Base-by-base conservation (phyloP, 2,329 filamentous ascomycete genomes). In the Microdochium trichocladiopsis region DNA sequence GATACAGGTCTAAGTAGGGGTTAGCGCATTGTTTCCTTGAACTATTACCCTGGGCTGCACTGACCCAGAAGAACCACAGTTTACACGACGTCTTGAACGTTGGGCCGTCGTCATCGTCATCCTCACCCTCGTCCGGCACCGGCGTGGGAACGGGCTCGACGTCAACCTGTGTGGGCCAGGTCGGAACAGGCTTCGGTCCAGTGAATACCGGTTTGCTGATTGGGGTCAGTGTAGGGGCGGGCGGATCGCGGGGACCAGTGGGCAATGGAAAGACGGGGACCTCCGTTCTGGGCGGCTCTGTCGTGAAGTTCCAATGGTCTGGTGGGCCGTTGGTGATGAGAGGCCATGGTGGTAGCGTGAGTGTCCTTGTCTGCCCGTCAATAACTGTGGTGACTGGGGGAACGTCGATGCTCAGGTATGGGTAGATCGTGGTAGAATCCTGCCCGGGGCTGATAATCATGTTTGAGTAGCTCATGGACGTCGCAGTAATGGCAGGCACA, bases 21-120 rank as follows among this genome's bases (percentile, higher is more conserved):
- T n/a, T n/a, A n/a, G n/a, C n/a, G n/a, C n/a, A n/a, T n/a, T n/a
- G n/a, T n/a, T n/a, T n/a, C n/a, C n/a, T n/a, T n/a, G n/a, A n/a
- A n/a, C n/a, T n/a, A n/a, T n/a, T n/a, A n/a, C n/a, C n/a, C n/a
- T n/a, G n/a, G n/a, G n/a, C n/a, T n/a, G n/a, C n/a, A 47, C 51
- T 47, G 28, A 53, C 51, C 21, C 22, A 50, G 41, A 53, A 53
- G 48, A 53, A 53, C 51, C 51, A 53, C 33, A 53, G 41, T 47
- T 50, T 50, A 25, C 51, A 53, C 16, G 36, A 28, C 4, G 24
- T 18, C 41, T 50, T 50, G 16, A 5, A 33, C 6, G 31, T 16
- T 2, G 24, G 18, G 9, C 25, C 48, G 14, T 50, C 48, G 25
- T 16, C 16, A 21, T 53, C 48, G 25, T 50, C 48, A 21, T 50